phyloP scores from a whole-genome alignment of 2,329 filamentous ascomycete species.

The Aureobasidium sp. region DNA sequence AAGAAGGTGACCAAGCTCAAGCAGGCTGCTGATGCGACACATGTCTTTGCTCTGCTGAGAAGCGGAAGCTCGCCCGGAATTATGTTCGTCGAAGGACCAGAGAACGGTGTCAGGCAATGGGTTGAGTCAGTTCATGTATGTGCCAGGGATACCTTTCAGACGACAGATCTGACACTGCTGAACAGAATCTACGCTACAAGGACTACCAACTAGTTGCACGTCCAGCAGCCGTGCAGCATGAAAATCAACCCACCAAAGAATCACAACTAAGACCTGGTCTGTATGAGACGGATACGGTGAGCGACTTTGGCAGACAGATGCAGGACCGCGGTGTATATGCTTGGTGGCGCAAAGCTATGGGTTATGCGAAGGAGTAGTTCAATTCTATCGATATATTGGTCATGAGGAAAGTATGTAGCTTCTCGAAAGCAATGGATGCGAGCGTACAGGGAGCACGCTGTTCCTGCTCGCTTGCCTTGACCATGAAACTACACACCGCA shows the following conservation, averaged over 20 bases:
- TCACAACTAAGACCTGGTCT: conserved; percentile 35
- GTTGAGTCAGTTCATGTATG: conserved; percentile 53
- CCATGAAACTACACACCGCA: not conserved
- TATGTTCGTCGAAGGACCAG: conserved; percentile 68
- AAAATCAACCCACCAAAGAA: not conserved
- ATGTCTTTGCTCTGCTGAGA: conserved; percentile 59
- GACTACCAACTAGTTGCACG: conserved; percentile 60
- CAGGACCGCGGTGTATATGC: conserved; percentile 48
- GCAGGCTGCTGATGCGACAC: conserved; percentile 55
- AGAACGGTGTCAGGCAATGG: conserved; percentile 54
- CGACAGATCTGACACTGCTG: not conserved
- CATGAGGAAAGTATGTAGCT: no score
- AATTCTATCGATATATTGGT: not conserved
- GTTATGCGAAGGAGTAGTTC: conserved; percentile 31
- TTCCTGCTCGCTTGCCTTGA: not conserved
- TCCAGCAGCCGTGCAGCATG: conserved; percentile 36
- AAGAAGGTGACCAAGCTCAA: conserved; percentile 62
- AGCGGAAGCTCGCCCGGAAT: conserved; percentile 65
- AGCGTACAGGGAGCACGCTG: not conserved
- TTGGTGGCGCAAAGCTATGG: conserved; percentile 68
- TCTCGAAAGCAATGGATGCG: no score
- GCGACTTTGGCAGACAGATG: conserved; percentile 59
- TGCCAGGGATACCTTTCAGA: not conserved
- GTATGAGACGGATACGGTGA: conserved; percentile 56
- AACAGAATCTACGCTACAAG: conserved; percentile 56